Base-by-base conservation (phyloP, 345 rosid genomes). In the Salix suchowensis region DNA sequence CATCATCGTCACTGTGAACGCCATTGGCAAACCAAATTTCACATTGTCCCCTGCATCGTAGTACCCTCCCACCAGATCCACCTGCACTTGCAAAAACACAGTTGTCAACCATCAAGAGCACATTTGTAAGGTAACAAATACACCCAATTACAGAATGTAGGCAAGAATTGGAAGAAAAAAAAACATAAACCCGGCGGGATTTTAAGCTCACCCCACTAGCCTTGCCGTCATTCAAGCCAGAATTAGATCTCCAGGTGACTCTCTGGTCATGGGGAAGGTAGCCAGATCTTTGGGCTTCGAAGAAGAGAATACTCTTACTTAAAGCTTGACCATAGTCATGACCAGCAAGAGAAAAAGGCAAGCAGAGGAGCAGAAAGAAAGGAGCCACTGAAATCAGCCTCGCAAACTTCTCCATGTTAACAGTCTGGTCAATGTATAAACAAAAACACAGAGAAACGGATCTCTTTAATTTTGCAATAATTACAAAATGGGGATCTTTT, bases 1-100 rank as follows among this genome's bases (percentile, higher is more conserved):
- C 97, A 94, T 91, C 98, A 96, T 94, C 21, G 99, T 96, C 61
- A 96, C 80, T 14, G 99, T 96, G 79, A 96, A 96, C 1, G 99
- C 99, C 99, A 96, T 93, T 40, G 99, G 99, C 4, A 96, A 85
- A 2, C 99, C 99, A 74, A 96, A 96, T 88, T 96, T 96, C 82
- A 96, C 99, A 83, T 96, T 96, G 86, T 96, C 99, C 79, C 99
- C 99, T 48, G 99, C 99, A 79, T 96, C 99, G 70, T 96, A 92
- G 84, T 96, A 96, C 46, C 99, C 99, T 75, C 99, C 99, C 0
- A 91, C 95, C 34, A 96, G 90, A 91, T 96, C 95, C 88, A 91
- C 97, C 98, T 96, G 83, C 32, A n/a, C 67, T 62, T 65, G n/a
- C 10, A 62, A 3, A 42, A 37, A 23, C 13, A 3, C 64, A n/a